These are phyloP conservation scores for Apophysomyces trapeziformis DNA, from an alignment of 371 early-diverging fungal genomes.

Conservation along the genomic window DNA sequence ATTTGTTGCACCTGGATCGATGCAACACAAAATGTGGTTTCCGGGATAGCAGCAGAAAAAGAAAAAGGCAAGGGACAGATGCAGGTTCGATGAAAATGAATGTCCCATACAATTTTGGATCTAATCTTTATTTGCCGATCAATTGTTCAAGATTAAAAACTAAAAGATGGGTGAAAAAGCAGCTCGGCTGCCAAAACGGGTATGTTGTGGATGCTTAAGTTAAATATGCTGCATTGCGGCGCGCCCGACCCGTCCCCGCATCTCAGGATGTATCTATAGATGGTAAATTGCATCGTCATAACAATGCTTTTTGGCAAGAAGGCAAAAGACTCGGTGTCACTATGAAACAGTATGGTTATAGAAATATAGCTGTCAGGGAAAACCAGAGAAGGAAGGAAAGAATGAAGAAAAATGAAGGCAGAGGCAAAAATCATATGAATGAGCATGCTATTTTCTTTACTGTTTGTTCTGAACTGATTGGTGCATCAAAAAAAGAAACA, in stretches of 20 bases:
- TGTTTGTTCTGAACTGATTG: too few relatives aligned
- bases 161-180: neutral
- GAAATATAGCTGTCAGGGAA: too few relatives aligned
- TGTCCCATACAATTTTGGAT: neutral
- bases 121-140: slow-evolving; percentile 5
- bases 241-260: slow-evolving; percentile 13
- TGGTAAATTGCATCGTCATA: slow-evolving; percentile 4
- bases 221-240: slow-evolving; percentile 11
- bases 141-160: neutral
- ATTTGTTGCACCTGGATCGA: neutral
- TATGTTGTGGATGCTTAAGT: neutral
- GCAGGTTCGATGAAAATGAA: slow-evolving; percentile 2
- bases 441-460: too few relatives aligned
- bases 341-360: too few relatives aligned
- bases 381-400: too few relatives aligned
- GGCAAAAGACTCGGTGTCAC: neutral
- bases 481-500: too few relatives aligned
- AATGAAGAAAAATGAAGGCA: too few relatives aligned
- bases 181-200: neutral
- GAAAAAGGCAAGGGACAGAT: neutral
- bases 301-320: neutral
- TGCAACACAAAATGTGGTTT: slow-evolving; percentile 4
- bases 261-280: neutral
- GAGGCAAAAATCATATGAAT: too few relatives aligned
- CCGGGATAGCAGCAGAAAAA: neutral